These are phyloP conservation scores for Coemansia sp. DNA, from an alignment of 192 early-diverging fungal genomes.

Conservation along the genomic window DNA sequence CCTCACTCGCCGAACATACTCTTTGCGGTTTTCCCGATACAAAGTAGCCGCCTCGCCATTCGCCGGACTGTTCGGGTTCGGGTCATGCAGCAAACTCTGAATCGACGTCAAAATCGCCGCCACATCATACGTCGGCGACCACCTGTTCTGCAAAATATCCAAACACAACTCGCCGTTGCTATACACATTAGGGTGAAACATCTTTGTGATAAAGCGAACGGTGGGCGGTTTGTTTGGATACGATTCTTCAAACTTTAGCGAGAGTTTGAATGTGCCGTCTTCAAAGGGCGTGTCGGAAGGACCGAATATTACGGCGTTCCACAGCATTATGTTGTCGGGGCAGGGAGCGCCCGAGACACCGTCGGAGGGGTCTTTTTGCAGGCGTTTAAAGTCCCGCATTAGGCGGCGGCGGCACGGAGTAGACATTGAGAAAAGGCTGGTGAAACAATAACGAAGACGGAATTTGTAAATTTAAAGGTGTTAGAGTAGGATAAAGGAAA, in stretches of 20 bases:
- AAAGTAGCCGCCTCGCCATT: slow-evolving; percentile 95
- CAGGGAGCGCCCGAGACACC: slow-evolving; percentile 87
- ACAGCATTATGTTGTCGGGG: slow-evolving; percentile 94
- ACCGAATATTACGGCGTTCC: slow-evolving; percentile 99
- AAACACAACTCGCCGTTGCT: slow-evolving; percentile 96
- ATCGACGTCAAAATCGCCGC: slow-evolving; percentile 92
- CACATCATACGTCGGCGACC: slow-evolving; percentile 96
- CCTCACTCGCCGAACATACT: slow-evolving; percentile 85
- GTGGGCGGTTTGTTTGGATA: slow-evolving; percentile 98
- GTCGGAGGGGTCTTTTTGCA: slow-evolving; percentile 91
- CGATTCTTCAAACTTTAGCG: slow-evolving; percentile 92
- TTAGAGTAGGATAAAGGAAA: not conserved
- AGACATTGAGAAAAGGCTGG: slow-evolving; percentile 62
- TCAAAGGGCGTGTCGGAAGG: slow-evolving; percentile 96
- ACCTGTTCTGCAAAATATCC: slow-evolving; percentile 97
- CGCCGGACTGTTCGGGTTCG: slow-evolving; percentile 94
- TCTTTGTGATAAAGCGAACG: slow-evolving; percentile 89
- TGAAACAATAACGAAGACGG: not conserved
- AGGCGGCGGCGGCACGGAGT: slow-evolving; percentile 90
- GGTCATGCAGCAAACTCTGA: slow-evolving; percentile 94
- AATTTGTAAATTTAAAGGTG: not conserved
- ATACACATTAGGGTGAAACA: slow-evolving; percentile 99
- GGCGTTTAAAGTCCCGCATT: slow-evolving; percentile 97
- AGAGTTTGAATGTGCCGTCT: slow-evolving; percentile 94
- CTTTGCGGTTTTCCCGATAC: slow-evolving; percentile 90